These are phyloP conservation scores for Cyberlindnera mrakii DNA, from an alignment of 805 yeast genomes.

Conservation along the genomic window DNA sequence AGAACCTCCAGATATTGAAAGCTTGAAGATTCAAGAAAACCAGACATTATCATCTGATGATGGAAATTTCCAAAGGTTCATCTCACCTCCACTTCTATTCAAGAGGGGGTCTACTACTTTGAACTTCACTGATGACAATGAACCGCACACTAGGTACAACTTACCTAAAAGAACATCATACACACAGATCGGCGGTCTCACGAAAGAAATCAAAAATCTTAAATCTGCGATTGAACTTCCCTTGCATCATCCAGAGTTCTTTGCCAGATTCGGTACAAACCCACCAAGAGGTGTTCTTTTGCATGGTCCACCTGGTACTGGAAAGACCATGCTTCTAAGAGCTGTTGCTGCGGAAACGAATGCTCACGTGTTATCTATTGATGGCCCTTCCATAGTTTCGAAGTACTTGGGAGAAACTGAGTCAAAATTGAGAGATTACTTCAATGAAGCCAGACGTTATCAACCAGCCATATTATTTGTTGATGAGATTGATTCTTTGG, in stretches of 20 bases:
- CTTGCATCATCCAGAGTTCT: conserved; percentile 66
- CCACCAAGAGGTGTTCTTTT: conserved; percentile 92
- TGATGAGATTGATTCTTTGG: conserved; percentile 91
- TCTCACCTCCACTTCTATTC: conserved; percentile 45
- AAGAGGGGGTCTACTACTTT: conserved; percentile 29
- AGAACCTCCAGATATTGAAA: conserved; percentile 33
- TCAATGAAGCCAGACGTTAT: conserved; percentile 76
- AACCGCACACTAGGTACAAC: conserved; percentile 33
- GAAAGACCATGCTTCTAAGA: conserved; percentile 82
- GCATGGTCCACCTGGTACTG: conserved; percentile 98
- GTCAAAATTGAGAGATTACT: conserved; percentile 69
- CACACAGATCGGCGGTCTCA: conserved; percentile 70
- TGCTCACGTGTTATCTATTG: conserved; percentile 80
- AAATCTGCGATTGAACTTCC: conserved; percentile 75
- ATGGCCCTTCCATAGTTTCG: conserved; percentile 89
- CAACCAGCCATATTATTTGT: conserved; percentile 86
- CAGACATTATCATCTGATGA: conserved; percentile 8
- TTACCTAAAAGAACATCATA: conserved; percentile 42
- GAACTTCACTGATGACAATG: conserved; percentile 17
- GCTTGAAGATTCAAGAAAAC: conserved; percentile 27
- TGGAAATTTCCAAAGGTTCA: conserved; percentile 19
- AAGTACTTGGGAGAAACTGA: conserved; percentile 95
- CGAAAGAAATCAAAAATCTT: conserved; percentile 52
- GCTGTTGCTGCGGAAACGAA: conserved; percentile 73
- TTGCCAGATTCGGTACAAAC: conserved; percentile 76